Percentiles rank a stretch among this genome's conserved stretches.
phyloP scores from a whole-genome alignment of 176 grass and related monocot genomes.

The Aegilops bicornis region DNA sequence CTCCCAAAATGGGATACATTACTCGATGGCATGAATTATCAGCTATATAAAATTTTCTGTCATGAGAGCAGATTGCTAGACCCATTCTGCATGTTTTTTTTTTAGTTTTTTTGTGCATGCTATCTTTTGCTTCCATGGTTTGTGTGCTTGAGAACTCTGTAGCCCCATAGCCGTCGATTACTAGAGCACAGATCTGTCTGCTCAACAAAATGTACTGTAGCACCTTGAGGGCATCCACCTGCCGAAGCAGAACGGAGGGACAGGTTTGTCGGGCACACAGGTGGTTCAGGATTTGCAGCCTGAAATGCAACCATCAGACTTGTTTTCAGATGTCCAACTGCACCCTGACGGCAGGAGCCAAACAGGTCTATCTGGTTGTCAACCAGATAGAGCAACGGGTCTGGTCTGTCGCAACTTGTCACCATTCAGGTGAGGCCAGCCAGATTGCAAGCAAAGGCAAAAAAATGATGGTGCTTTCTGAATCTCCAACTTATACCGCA shows the following conservation, averaged over 20 bases:
- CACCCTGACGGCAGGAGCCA: conserved; percentile 14
- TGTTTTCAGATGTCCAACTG: conserved; percentile 1
- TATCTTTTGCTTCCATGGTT: too few species aligned
- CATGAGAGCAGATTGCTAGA: too few species aligned
- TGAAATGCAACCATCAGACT: conserved; percentile 22
- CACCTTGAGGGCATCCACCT: conserved; percentile 19
- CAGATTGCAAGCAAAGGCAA: not conserved
- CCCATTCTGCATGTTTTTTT: too few species aligned
- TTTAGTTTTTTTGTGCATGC: too few species aligned
- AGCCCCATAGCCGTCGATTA: too few species aligned
- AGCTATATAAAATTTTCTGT: too few species aligned
- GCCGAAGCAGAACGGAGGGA: conserved; percentile 22
- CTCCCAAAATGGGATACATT: too few species aligned
- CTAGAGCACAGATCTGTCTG: conserved; percentile 12
- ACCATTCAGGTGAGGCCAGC: conserved; percentile 17
- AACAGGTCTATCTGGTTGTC: conserved; percentile 9
- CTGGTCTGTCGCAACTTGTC: not conserved
- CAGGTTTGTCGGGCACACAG: not conserved
- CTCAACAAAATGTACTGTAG: conserved; percentile 25
- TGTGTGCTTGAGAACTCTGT: too few species aligned
- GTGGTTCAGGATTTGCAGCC: not conserved
- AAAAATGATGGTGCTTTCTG: conserved; percentile 3
- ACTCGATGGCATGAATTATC: too few species aligned
- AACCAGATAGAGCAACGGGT: conserved; percentile 1
- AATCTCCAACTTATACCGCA: not conserved